phyloP scores from a whole-genome alignment of 306 rosid species.

The Lupinus albus region DNA sequence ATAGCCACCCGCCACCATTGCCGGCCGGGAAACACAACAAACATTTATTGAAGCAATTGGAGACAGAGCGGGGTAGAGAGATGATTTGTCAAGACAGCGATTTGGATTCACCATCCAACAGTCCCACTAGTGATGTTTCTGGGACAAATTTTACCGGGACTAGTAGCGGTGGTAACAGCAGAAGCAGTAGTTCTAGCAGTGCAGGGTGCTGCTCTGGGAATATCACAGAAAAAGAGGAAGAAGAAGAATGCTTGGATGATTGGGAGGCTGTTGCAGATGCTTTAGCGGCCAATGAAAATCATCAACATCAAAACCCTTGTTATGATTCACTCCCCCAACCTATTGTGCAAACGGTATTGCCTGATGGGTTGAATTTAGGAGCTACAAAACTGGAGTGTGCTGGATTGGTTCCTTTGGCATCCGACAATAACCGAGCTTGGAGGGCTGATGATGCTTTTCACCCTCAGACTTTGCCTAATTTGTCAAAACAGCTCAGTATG shows the following conservation, averaged over 20 bases:
- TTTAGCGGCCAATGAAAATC: constrained; percentile 79
- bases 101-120: constrained; percentile 62
- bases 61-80: constrained; percentile 51
- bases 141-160: constrained; percentile 78
- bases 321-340: constrained; percentile 45
- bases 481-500: constrained; percentile 79
- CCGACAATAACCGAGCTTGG: constrained; percentile 70
- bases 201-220: constrained; percentile 86
- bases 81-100: constrained; percentile 59
- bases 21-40: constrained; percentile 40
- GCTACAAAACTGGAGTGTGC: constrained; percentile 42
- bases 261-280: constrained; percentile 99
- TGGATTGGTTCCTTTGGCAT: constrained; percentile 48
- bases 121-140: constrained; percentile 70
- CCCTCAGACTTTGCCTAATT: constrained; percentile 87
- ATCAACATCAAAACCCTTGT: constrained; percentile 43
- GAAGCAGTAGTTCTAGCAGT: constrained; percentile 64
- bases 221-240: constrained; percentile 60
- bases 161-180: constrained; percentile 57
- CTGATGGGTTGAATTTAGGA: constrained; percentile 42
- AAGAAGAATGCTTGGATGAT: constrained; percentile 79
- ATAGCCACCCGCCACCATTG: constrained; percentile 38
- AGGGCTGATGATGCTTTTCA: constrained; percentile 89
- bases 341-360: constrained; percentile 41
- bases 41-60: constrained; percentile 55